phyloP scores from a whole-genome alignment of 129 eudicot species.

The Lactuca saligna region DNA sequence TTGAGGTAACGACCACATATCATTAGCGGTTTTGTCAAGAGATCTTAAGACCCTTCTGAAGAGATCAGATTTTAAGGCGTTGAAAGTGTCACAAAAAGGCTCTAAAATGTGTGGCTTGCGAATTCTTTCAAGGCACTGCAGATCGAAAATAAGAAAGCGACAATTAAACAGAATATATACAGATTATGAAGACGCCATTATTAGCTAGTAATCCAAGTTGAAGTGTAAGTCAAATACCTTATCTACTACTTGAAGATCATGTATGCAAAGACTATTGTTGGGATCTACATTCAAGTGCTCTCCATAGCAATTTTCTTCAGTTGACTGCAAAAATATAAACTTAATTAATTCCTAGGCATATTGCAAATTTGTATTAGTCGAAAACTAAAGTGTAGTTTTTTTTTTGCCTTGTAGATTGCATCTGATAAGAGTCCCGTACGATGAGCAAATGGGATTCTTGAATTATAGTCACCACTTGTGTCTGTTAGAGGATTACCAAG shows the following conservation, averaged over 20 bases:
- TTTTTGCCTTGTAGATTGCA: slow-evolving; percentile 22
- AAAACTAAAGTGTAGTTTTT: neutral
- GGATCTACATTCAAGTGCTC: slow-evolving; percentile 10
- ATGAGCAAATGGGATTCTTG: neutral
- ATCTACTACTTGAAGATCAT: neutral
- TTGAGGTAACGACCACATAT: slow-evolving; percentile 8
- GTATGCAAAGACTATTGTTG: neutral
- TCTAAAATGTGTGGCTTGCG: slow-evolving; percentile 5
- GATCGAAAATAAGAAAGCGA: neutral
- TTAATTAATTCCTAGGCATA: neutral
- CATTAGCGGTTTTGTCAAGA: neutral
- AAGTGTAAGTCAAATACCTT: neutral
- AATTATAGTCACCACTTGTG: neutral
- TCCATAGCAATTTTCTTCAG: slow-evolving; percentile 20
- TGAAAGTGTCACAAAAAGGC: slow-evolving; percentile 6
- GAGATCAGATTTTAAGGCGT: neutral
- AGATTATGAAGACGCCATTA: neutral
- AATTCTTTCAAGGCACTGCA: slow-evolving; percentile 20
- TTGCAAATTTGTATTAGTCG: neutral
- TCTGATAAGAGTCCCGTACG: slow-evolving; percentile 22
- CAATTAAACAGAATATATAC: neutral
- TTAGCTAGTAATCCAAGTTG: neutral
- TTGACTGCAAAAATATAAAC: slow-evolving; percentile 14
- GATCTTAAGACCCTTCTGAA: neutral
- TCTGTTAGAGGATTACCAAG: slow-evolving; percentile 23